Evolutionary conservation across 768 basidiomycete genomes (phyloP), one percentile per base, ranked within the genome.

Genomic region (Strobilomyces dryophilus): DNA sequence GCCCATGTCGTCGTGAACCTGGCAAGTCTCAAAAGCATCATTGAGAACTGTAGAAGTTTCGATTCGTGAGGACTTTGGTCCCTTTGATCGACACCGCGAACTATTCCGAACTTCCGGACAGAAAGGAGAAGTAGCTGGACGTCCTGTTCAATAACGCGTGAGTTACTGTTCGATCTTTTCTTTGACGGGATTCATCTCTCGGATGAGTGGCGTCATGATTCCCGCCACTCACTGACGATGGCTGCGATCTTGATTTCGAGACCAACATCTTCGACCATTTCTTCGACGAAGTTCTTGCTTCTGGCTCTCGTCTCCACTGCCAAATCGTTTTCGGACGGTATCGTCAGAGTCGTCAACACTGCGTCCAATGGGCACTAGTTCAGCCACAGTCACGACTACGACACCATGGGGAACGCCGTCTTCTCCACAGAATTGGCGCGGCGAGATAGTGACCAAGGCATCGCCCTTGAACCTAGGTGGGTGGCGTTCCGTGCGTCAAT

Each of bases 391-490:
- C 61, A 71, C 34, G 21, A 66, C 11, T 61, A 60, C 9, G 68
- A 67, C 21, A 65, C 65, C 1, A 56, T 72, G 39, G 79, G 73
- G 0, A 79, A 76, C 34, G 63, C 77, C 18, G 60, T 78, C 0
- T 70, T 80, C 53, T 56, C 76, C 10, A 69, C 66, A 32, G 80
- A 79, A 59, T 53, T 81, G 17, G 59, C 66, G 5, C 62, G 73
- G 32, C 63, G 76, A 48, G 79, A 78, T 58, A 71, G 64, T 2
- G 69, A 70, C 18, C 64, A 76, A 51, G 79, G 76, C 9, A 73
- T 80, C 39, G 1, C 63, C 77, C 3, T 45, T 79, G 26, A 72
- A 79, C 51, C 78, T 77, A 9, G 77, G 77, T 58, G 45, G 27
- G 64, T 45, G 27, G 8, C 27, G 27, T 27, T 8, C 27, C 27